Percentiles rank a stretch among this genome's conserved stretches.
These are phyloP conservation scores for Arthrobotrys iridis DNA, from an alignment of 2,329 filamentous ascomycete genomes.

Conservation along the genomic window DNA sequence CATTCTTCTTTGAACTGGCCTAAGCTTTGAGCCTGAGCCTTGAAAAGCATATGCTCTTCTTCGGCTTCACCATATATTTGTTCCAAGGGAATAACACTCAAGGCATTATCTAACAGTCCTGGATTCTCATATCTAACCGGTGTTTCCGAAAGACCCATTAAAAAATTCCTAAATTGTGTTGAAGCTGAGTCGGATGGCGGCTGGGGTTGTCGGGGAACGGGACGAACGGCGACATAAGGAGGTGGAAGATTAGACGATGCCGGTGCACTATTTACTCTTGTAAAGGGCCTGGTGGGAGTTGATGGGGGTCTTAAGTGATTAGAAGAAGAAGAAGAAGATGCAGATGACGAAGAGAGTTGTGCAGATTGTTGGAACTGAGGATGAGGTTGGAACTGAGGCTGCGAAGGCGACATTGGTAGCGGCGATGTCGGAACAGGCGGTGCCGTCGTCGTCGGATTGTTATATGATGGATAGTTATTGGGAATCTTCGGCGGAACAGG, in stretches of 20 bases:
- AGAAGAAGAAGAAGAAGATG: conserved; percentile 61
- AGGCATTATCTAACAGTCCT: conserved; percentile 88
- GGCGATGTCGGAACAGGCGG: conserved; percentile 22
- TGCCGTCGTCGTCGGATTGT: conserved; percentile 39
- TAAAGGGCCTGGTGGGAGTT: conserved; percentile 57
- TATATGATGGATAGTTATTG: conserved; percentile 42
- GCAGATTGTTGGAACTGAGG: conserved; percentile 16
- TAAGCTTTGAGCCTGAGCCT: conserved; percentile 87
- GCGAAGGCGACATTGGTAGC: conserved; percentile 55
- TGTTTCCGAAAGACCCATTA: conserved; percentile 85
- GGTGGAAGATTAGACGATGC: conserved; percentile 63
- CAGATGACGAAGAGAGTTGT: conserved; percentile 59
- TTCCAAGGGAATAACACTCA: conserved; percentile 85
- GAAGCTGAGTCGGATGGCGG: conserved; percentile 77
- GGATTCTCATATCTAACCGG: conserved; percentile 97
- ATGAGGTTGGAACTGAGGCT: conserved; percentile 7
- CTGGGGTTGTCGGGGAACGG: conserved; percentile 70
- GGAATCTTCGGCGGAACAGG: conserved; percentile 57
- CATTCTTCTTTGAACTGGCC: conserved; percentile 85
- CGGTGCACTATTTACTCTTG: conserved; percentile 58
- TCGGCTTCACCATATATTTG: conserved; percentile 93
- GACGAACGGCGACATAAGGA: conserved; percentile 69
- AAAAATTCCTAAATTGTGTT: conserved; percentile 80
- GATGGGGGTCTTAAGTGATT: conserved; percentile 53
- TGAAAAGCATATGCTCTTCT: conserved; percentile 87